phyloP scores from a whole-genome alignment of 768 basidiomycete species.

The Rhodotorula kratochvilovae region DNA sequence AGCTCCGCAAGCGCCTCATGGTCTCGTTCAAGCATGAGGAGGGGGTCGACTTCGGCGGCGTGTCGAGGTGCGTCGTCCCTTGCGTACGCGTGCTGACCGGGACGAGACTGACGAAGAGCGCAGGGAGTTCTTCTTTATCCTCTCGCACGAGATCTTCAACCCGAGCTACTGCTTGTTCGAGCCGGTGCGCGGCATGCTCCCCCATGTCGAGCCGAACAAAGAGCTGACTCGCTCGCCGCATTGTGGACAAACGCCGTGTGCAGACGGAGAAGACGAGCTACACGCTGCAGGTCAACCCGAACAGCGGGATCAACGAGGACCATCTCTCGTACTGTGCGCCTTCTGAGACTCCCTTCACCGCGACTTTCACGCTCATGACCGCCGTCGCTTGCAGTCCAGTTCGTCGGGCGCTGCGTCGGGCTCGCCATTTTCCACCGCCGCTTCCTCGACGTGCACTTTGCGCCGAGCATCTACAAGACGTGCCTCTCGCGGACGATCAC shows the following conservation, averaged over 20 bases:
- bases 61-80: slow-evolving; percentile 56
- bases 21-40: slow-evolving; percentile 86
- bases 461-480: slow-evolving; percentile 99
- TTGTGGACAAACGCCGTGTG: slow-evolving; percentile 56
- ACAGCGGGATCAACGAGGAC: slow-evolving; percentile 91
- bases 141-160: slow-evolving; percentile 95
- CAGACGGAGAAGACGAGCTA: slow-evolving; percentile 83
- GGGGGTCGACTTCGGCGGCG: slow-evolving; percentile 94
- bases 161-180: slow-evolving; percentile 35
- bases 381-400: slow-evolving; percentile 57
- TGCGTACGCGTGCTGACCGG: neutral
- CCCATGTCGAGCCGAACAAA: too few species aligned
- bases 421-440: slow-evolving; percentile 98
- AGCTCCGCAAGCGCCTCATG: slow-evolving; percentile 96
- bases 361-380: neutral
- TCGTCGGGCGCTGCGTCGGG: slow-evolving; percentile 91
- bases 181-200: slow-evolving; percentile 1
- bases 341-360: neutral
- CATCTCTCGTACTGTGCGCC: slow-evolving; percentile 79
- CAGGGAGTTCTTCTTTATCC: slow-evolving; percentile 96
- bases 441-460: slow-evolving; percentile 98
- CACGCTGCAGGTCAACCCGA: slow-evolving; percentile 87
- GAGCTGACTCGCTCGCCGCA: too few species aligned
- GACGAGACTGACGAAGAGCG: neutral
- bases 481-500: slow-evolving; percentile 96